Evolutionary conservation across 768 basidiomycete genomes (phyloP).

Genomic region (Pleurotus citrinopileatus): DNA sequence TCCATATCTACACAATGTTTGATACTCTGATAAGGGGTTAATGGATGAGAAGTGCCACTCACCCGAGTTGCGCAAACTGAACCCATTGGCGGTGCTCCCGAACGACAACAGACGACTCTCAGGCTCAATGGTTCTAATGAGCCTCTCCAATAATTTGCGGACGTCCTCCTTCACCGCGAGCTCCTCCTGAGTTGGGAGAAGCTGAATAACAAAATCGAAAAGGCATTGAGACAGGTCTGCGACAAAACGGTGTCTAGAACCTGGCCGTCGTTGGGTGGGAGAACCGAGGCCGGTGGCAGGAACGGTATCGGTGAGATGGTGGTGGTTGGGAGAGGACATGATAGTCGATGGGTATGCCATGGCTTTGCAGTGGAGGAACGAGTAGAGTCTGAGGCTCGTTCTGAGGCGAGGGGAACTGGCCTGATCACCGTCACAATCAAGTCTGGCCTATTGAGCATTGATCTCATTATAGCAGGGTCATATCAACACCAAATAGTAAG

Average conservation of each 20-base stretch:
- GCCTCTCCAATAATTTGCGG: conserved; percentile 87
- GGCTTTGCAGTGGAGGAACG: neutral
- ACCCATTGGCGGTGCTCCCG: conserved; percentile 95
- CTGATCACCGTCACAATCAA: conserved; percentile 8
- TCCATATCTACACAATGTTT: conserved; percentile 79
- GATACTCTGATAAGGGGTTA: too few species aligned
- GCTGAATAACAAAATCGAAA: conserved; percentile 91
- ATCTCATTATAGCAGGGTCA: conserved; percentile 7
- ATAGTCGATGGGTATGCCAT: conserved; percentile 43
- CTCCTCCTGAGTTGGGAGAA: conserved; percentile 87
- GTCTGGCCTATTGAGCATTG: neutral
- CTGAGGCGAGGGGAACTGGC: conserved; percentile 2
- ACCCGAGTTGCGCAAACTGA: conserved; percentile 96
- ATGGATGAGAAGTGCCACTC: too few species aligned
- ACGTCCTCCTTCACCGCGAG: conserved; percentile 96
- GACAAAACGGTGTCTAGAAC: conserved; percentile 62
- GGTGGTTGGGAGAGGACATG: conserved; percentile 17
- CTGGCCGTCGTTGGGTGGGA: conserved; percentile 37
- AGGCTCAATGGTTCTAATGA: conserved; percentile 94
- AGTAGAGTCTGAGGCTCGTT: neutral
- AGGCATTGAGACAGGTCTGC: conserved; percentile 85
- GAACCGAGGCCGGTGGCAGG: conserved; percentile 20
- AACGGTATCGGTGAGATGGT: conserved; percentile 25
- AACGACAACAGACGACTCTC: conserved; percentile 89
- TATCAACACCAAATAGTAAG: too few species aligned